A percentile compares a stretch with the other conserved stretches of the same genome.
phyloP scores from a whole-genome alignment of 306 rosid genomes.

The Trifolium fragiferum region DNA sequence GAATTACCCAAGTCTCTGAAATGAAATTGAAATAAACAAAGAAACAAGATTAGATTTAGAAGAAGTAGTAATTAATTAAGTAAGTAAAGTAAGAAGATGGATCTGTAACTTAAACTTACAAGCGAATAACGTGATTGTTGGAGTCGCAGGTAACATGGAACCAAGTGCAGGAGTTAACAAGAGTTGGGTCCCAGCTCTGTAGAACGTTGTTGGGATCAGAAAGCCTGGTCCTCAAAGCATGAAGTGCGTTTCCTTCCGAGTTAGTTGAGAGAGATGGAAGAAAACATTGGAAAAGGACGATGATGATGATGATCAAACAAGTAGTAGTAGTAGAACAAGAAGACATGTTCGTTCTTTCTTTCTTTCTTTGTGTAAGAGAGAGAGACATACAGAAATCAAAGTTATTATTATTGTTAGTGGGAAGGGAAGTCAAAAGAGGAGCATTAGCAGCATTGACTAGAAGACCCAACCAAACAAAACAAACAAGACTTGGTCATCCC shows the following conservation, averaged over 20 bases:
- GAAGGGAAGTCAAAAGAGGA: no score
- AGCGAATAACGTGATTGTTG: slow-evolving; percentile 78
- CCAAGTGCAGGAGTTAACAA: slow-evolving; percentile 99
- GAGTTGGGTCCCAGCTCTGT: slow-evolving; percentile 99
- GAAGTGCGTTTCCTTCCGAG: slow-evolving; percentile 78
- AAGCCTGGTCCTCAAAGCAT: slow-evolving; percentile 76
- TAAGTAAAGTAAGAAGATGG: background rate
- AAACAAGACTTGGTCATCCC: no score
- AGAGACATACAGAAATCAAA: no score
- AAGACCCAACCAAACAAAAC: no score
- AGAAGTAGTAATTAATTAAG: background rate
- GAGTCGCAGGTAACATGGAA: slow-evolving; percentile 90
- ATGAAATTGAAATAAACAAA: no score
- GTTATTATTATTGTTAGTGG: no score
- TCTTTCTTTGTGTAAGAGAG: no score
- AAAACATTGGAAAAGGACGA: slow-evolving; percentile 42
- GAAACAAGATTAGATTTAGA: background rate
- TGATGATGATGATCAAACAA: slow-evolving; percentile 34
- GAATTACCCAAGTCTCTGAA: slow-evolving; percentile 97
- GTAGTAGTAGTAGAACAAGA: no score
- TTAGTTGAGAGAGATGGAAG: slow-evolving; percentile 47
- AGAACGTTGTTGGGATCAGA: slow-evolving; percentile 80
- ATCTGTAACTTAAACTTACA: slow-evolving; percentile 52
- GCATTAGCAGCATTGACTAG: no score
- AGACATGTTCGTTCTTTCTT: no score